Percentiles rank a stretch among this genome's conserved stretches.
Evolutionary conservation across 2,329 filamentous ascomycete species (phyloP).

Genomic region (Keithomyces neogunnii): DNA sequence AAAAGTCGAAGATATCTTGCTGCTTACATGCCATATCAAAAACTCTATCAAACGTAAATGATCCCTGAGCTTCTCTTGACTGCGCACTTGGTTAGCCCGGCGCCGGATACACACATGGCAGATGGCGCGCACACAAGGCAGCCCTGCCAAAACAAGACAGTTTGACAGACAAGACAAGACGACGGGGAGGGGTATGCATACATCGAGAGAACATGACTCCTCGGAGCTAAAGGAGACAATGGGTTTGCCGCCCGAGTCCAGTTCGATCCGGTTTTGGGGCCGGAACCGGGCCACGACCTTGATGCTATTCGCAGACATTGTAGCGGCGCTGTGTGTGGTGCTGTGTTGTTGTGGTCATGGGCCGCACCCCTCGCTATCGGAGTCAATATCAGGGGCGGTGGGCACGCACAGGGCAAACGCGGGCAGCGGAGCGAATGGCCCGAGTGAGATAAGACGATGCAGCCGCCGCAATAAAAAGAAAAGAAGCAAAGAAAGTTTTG

Average conservation of each 20-base stretch:
- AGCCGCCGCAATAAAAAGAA: neutral
- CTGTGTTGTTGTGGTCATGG: conserved; percentile 8
- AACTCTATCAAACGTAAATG: conserved; percentile 95
- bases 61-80: conserved; percentile 74
- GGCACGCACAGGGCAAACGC: neutral
- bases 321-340: conserved; percentile 19
- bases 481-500: neutral
- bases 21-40: conserved; percentile 92
- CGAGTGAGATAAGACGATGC: neutral
- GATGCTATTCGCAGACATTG: conserved; percentile 57
- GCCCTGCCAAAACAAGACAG: neutral
- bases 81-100: conserved; percentile 30
- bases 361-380: conserved; percentile 6
- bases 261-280: conserved; percentile 91
- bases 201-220: conserved; percentile 80
- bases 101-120: neutral
- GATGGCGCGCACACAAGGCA: neutral
- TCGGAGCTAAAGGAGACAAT: conserved; percentile 84
- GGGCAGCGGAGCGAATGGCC: conserved; percentile 2
- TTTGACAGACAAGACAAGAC: neutral
- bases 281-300: conserved; percentile 96
- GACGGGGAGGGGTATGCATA: conserved; percentile 29
- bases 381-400: neutral
- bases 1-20: conserved; percentile 94
- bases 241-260: conserved; percentile 80